Percentiles rank a stretch among this genome's conserved stretches.
Conservation (phyloP, 2,329 filamentous ascomycete species). For the Hypoxylon sp. region DNA sequence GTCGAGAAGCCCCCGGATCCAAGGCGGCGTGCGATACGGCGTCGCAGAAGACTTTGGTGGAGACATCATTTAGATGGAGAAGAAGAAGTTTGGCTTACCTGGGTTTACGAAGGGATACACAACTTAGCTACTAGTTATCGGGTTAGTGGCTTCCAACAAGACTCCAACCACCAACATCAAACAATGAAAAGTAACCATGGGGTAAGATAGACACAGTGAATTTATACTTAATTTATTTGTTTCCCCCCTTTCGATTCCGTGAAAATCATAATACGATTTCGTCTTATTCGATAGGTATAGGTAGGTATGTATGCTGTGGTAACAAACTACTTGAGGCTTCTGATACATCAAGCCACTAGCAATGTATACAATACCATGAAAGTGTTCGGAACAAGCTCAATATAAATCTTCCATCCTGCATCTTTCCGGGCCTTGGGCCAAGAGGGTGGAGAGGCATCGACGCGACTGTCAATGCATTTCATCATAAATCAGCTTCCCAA, state of each 20-base stretch:
- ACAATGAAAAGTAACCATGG: background rate
- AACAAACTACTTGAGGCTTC: background rate
- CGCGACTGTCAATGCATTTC: background rate
- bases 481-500: slow-evolving; percentile 41
- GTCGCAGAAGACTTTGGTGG: background rate
- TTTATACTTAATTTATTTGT: background rate
- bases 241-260: background rate
- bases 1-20: background rate
- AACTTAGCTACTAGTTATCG: background rate
- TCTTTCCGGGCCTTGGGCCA: background rate
- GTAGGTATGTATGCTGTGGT: background rate
- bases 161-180: slow-evolving; percentile 1
- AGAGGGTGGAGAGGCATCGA: background rate
- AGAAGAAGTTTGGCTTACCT: background rate
- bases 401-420: background rate
- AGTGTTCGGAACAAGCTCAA: background rate
- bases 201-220: background rate
- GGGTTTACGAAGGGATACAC: no score
- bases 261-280: background rate
- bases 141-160: slow-evolving; percentile 11
- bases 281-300: background rate
- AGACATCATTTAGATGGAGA: background rate
- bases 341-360: background rate
- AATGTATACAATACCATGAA: background rate
- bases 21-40: background rate